These are phyloP conservation scores for Aspergillus quadricinctus DNA, from an alignment of 2,329 filamentous ascomycete genomes.

Conservation along the genomic window DNA sequence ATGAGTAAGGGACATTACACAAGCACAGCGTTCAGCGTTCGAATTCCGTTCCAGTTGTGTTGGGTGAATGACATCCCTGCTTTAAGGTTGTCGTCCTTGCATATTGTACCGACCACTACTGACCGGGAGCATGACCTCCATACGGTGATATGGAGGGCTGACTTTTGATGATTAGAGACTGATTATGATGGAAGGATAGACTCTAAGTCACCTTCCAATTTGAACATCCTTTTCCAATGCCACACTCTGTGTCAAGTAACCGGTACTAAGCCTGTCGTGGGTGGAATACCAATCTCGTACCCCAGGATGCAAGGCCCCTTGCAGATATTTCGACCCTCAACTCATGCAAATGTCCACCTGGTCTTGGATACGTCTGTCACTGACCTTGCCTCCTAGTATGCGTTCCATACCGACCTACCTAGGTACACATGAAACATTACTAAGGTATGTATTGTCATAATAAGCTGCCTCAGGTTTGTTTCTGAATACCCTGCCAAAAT, in stretches of 20 bases:
- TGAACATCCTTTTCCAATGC: background rate
- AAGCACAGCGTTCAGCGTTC: background rate
- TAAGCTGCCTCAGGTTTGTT: background rate
- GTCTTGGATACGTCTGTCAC: background rate
- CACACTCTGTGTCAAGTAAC: background rate
- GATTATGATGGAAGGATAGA: background rate
- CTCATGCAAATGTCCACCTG: background rate
- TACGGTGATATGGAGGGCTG: background rate
- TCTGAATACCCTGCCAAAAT: background rate
- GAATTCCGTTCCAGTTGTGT: background rate
- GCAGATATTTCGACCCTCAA: background rate
- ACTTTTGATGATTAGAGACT: background rate
- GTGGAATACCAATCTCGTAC: background rate
- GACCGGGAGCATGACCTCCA: background rate
- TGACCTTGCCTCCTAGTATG: background rate
- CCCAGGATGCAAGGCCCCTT: background rate
- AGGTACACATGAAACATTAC: background rate
- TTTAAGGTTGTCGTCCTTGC: background rate
- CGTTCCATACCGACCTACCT: background rate
- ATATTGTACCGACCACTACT: background rate
- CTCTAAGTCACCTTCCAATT: background rate
- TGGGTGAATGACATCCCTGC: background rate
- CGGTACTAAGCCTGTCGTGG: background rate
- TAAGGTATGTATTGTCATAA: background rate
- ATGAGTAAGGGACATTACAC: background rate